These are phyloP conservation scores for Linum lewisii DNA, from an alignment of 345 rosid species.

Conservation along the genomic window DNA sequence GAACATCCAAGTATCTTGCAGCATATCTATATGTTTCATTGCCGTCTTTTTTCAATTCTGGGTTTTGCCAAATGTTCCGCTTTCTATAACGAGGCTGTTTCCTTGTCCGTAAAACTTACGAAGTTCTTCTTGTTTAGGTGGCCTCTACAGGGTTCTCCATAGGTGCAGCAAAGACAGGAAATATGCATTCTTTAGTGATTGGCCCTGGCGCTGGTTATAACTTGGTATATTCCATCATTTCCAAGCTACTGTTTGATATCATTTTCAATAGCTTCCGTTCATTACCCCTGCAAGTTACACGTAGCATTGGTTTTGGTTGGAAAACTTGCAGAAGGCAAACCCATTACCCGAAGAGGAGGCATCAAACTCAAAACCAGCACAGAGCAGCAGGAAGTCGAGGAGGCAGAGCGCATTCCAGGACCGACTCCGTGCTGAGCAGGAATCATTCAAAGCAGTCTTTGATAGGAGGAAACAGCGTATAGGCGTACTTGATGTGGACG, in stretches of 20 bases:
- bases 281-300: neutral
- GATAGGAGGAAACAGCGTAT: constrained; percentile 58
- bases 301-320: neutral
- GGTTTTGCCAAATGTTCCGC: no score
- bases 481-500: constrained; percentile 38
- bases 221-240: constrained; percentile 37
- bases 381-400: constrained; percentile 32
- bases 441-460: constrained; percentile 78
- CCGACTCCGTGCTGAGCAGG: constrained; percentile 62
- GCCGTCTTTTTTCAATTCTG: no score
- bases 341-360: constrained; percentile 45
- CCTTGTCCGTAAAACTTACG: neutral
- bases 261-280: neutral
- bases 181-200: constrained; percentile 51
- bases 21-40: no score
- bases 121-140: constrained; percentile 26
- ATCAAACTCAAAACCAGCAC: constrained; percentile 8
- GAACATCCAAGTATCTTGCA: no score
- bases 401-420: constrained; percentile 64
- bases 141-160: constrained; percentile 72
- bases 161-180: constrained; percentile 53
- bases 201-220: constrained; percentile 94
- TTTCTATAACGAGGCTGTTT: no score
- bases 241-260: neutral
- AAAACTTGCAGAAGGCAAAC: constrained; percentile 53